Percentiles rank a stretch among this genome's conserved stretches.
phyloP scores from a whole-genome alignment of 441 rosid genomes.

The Gossypium aridum region DNA sequence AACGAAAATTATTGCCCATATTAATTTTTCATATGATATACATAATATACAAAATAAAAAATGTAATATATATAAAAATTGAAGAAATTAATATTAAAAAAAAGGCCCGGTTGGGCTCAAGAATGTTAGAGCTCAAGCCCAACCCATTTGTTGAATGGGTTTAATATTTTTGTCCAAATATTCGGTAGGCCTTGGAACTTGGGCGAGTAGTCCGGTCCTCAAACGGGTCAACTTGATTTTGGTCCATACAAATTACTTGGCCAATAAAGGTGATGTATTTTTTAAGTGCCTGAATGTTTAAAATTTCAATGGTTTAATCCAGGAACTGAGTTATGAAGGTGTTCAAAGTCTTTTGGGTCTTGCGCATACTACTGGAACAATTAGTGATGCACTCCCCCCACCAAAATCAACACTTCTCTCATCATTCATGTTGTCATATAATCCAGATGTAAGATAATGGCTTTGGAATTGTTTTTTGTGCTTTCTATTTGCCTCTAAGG shows the following conservation, averaged over 20 bases:
- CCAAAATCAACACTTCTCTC: conserved; percentile 50
- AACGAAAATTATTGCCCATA: too few species aligned
- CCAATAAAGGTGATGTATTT: neutral
- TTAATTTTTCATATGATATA: too few species aligned
- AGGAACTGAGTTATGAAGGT: conserved; percentile 52
- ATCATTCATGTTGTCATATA: conserved; percentile 58
- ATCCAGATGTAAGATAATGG: conserved; percentile 44
- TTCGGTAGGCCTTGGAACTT: too few species aligned
- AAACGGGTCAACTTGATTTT: too few species aligned
- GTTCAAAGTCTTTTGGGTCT: conserved; percentile 51
- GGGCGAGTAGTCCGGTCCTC: too few species aligned
- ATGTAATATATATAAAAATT: too few species aligned
- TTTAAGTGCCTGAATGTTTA: neutral
- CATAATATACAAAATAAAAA: too few species aligned
- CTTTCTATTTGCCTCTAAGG: neutral
- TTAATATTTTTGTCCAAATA: too few species aligned
- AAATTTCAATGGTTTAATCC: conserved; percentile 13
- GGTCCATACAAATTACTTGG: neutral
- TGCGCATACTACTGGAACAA: conserved; percentile 55
- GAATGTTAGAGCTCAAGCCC: too few species aligned
- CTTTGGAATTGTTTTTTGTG: conserved; percentile 9
- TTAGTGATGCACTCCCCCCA: conserved; percentile 54
- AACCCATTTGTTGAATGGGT: too few species aligned
- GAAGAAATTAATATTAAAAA: too few species aligned
- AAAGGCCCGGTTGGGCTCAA: too few species aligned